Base-by-base conservation (phyloP, 441 rosid genomes). In the Mallotus repandus region DNA sequence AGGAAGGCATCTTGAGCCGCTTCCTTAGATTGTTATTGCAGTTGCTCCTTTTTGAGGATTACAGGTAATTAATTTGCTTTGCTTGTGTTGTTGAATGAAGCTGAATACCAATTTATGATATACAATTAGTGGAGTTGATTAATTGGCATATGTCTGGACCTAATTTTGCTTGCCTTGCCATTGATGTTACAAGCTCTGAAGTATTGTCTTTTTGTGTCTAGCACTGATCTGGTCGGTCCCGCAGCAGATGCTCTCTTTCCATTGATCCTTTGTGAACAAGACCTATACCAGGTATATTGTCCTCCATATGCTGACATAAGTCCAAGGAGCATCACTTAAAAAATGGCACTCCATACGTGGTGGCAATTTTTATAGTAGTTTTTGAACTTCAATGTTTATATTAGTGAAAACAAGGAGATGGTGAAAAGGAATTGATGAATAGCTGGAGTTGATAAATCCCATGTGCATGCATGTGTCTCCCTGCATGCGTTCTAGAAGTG, bases 171-270 rank as follows among this genome's bases (percentile, higher is more conserved):
- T 68, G 9, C 58, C 54, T 67, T 68, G 12, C 66, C 15, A 22
- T 72, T 7, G 13, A 48, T 38, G 61, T 45, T 70, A 73, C 29
- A 62, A 55, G 43, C 45, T 18, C 76, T 76, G 19, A 67, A 58
- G 55, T 68, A 68, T 54, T 49, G 4, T 49, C 63, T 77, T 52
- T 81, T 70, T 69, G 60, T 73, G 52, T 58, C 73, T 91, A 93
- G 99, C 79, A 85, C 90, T 9, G 97, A 93, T 81, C 88, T 96
- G 72, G 98, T 96, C 50, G 78, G 97, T 63, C 84, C 96, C 45
- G 97, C 98, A 48, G 99, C 99, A 56, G 99, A 96, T 84, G 96
- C 99, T 63, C 90, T 96, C 73, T 86, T 96, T 80, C 98, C 99
- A 1, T 82, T 96, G 82, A 89, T 96, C 75, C 97, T 96, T 66